These are phyloP conservation scores for Tulasnella sp. DNA, from an alignment of 768 basidiomycete genomes.

Conservation along the genomic window DNA sequence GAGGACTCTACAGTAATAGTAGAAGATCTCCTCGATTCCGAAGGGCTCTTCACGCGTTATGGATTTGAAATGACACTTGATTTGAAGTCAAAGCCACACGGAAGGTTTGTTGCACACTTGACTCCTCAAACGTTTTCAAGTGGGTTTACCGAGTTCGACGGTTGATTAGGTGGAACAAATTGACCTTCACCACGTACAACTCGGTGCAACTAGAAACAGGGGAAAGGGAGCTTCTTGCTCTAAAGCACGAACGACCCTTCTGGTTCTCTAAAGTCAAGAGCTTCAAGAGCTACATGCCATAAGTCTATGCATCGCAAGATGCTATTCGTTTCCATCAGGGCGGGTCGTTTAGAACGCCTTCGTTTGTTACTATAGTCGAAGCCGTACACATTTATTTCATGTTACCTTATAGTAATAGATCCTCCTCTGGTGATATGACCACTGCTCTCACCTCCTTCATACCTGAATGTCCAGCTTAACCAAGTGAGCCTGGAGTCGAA, in stretches of 20 bases:
- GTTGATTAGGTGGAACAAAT: slow-evolving; percentile 40
- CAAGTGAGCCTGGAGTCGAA: no score
- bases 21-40: slow-evolving; percentile 56
- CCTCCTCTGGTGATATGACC: not conserved
- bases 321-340: not conserved
- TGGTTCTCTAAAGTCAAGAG: slow-evolving; percentile 82
- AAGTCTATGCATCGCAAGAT: not conserved
- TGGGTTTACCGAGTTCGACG: not conserved
- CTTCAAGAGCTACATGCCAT: slow-evolving; percentile 34
- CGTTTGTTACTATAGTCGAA: not conserved
- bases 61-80: slow-evolving; percentile 65
- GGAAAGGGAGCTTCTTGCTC: slow-evolving; percentile 55
- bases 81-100: slow-evolving; percentile 69
- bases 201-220: slow-evolving; percentile 70
- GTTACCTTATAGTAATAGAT: not conserved
- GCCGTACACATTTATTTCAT: not conserved
- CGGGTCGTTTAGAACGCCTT: not conserved
- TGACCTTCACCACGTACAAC: slow-evolving; percentile 65
- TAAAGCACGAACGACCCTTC: slow-evolving; percentile 84
- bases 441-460: not conserved
- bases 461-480: not conserved
- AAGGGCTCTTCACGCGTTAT: slow-evolving; percentile 44
- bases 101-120: slow-evolving; percentile 45
- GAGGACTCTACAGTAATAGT: slow-evolving; percentile 52
- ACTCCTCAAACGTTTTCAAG: not conserved